Evolutionary conservation across 306 rosid genomes (phyloP).

Genomic region (Castanea mollissima): DNA sequence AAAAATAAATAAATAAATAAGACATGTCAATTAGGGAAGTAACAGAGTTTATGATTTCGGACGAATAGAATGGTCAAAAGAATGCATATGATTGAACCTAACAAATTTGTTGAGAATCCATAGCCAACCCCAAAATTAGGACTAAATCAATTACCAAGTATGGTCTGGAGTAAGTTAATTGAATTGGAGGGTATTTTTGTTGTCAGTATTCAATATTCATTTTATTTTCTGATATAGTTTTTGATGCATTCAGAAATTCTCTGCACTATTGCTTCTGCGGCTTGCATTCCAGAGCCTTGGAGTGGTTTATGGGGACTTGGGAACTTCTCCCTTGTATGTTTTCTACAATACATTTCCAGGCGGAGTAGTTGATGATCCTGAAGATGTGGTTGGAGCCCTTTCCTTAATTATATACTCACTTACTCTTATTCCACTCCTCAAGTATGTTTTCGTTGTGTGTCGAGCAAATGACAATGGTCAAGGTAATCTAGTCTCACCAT

Average conservation of each 20-base stretch:
- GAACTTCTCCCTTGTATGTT: constrained; percentile 96
- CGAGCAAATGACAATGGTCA: constrained; percentile 98
- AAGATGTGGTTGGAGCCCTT: constrained; percentile 93
- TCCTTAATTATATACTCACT: constrained; percentile 96
- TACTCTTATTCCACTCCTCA: constrained; percentile 91
- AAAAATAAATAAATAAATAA: too few species aligned
- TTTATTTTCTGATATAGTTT: constrained; percentile 31
- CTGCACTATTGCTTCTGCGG: constrained; percentile 77
- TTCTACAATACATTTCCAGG: constrained; percentile 87
- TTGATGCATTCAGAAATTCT: constrained; percentile 68
- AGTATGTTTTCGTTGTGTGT: constrained; percentile 78
- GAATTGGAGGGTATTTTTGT: not conserved
- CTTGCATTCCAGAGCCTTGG: constrained; percentile 98
- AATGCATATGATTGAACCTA: too few species aligned
- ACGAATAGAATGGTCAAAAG: too few species aligned
- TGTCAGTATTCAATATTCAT: not conserved
- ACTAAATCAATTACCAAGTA: not conserved
- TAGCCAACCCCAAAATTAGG: too few species aligned
- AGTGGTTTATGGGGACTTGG: constrained; percentile 97
- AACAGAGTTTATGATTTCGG: too few species aligned
- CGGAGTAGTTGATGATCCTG: constrained; percentile 54
- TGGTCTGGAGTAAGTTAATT: not conserved
- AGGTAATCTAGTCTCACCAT: constrained; percentile 48
- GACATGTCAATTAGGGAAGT: too few species aligned
- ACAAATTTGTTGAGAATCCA: too few species aligned